These are phyloP conservation scores for Cucurbita moschata DNA, from an alignment of 306 rosid genomes.

Conservation along the genomic window DNA sequence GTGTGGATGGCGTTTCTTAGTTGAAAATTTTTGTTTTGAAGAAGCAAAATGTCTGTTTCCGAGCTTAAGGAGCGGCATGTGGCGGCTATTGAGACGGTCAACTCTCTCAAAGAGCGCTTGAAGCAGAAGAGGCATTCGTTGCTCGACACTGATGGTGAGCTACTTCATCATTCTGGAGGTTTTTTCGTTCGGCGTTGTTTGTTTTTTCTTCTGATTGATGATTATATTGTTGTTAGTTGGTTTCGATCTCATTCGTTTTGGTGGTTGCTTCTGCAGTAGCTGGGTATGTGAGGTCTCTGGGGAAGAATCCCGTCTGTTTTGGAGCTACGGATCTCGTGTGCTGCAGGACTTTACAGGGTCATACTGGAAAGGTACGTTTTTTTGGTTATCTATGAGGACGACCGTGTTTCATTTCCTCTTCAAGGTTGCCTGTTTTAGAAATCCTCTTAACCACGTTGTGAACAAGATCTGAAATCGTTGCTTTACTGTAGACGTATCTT, in stretches of 20 bases:
- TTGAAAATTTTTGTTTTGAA: slow-evolving; percentile 4
- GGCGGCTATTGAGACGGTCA: slow-evolving; percentile 65
- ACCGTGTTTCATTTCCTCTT: background rate
- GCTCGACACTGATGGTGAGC: slow-evolving; percentile 69
- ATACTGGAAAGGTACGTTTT: slow-evolving; percentile 52
- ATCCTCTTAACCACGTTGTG: background rate
- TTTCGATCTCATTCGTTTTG: slow-evolving; percentile 22
- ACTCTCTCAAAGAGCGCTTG: slow-evolving; percentile 58
- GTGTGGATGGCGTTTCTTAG: slow-evolving; percentile 13
- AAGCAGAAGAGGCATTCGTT: slow-evolving; percentile 55
- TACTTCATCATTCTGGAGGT: background rate
- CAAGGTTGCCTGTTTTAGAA: background rate
- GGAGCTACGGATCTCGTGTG: slow-evolving; percentile 97
- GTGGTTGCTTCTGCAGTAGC: slow-evolving; percentile 37
- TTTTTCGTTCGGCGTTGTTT: background rate
- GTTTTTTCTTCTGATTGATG: background rate
- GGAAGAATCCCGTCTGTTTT: slow-evolving; percentile 51
- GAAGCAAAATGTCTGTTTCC: slow-evolving; percentile 52
- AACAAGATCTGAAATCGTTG: background rate
- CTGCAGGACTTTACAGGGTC: slow-evolving; percentile 89
- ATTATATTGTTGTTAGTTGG: background rate
- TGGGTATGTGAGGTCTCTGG: slow-evolving; percentile 55
- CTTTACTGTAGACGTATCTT: background rate
- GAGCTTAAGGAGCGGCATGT: slow-evolving; percentile 87
- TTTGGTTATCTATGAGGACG: background rate